Base-by-base conservation (phyloP, 139 green algal genomes). In the Ettlia oleoabundans region DNA sequence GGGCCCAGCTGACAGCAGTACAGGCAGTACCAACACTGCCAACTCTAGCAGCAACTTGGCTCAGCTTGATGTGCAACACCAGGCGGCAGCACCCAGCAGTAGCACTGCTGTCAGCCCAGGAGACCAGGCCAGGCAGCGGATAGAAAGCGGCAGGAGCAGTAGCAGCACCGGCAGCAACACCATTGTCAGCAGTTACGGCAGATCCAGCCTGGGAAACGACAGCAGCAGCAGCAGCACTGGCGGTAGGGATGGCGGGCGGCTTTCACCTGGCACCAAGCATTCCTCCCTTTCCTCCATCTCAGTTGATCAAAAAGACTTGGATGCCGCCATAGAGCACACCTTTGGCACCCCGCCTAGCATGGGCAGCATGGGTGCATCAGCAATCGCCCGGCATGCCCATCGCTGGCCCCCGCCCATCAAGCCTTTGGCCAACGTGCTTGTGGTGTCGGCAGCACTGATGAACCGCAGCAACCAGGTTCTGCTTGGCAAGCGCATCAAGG, bases 361-460 rank as follows among this genome's bases (percentile, higher is more conserved):
- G 18, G 15, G 47, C 47, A 15, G 21, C 55, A 15, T 65, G 55
- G 18, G n/a, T n/a, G n/a, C n/a, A n/a, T n/a, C n/a, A n/a, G n/a
- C n/a, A n/a, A n/a, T n/a, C n/a, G n/a, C 47, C 13, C 47, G 47
- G 47, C 55, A 32, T 5, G 55, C 3, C 6, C 4, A 24, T 3
- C 66, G 41, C 68, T 78, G 71, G 71, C 71, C 71, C 22, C 71
- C 71, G 22, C 35, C 42, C 43, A 18, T 52, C 21, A 41, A 41
- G 0, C 15, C 51, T 4, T 47, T 65, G 18, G 47, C 7, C 52
- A 80, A 52, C 10, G 73, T 80, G 73, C 53, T 80, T 6, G 73
- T 80, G 8, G 73, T 80, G 53, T 80, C 73, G 7, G 73, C 73
- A 2, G 73, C 73, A 1, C 38, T 80, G 35, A 68, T 80, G 52